Base-by-base conservation (phyloP, 2,329 filamentous ascomycete species). In the Cordyceps cicadae region DNA sequence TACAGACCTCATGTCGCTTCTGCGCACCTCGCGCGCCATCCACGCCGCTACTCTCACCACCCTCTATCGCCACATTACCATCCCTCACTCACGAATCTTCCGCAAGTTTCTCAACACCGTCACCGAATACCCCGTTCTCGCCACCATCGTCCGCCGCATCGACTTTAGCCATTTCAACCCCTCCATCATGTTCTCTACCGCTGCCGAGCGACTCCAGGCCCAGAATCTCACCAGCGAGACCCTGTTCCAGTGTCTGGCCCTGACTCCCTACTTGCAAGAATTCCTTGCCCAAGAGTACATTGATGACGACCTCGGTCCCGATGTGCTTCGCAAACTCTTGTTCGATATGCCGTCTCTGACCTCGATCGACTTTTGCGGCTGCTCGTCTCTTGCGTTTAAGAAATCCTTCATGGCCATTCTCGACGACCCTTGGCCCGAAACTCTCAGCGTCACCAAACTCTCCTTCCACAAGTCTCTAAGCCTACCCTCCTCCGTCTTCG, bases 81-180 rank as follows among this genome's bases (percentile, higher is more conserved):
- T 93, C 66, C 89, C 90, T 6, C 89, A 92, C 77, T 93, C 90
- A 29, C 80, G 86, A 63, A 90, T 92, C 70, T 94, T 92, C 75
- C 86, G 86, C 70, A 93, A 93, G 74, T 90, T 92, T 66, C 81
- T 92, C 54, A 78, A 80, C 62, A 89, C 90, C 68, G 79, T 93
- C 65, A 77, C 78, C 51, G 76, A 82, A 62, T 86, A 92, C 70
- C 83, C 85, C 2, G 78, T 85, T 9, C 78, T 92, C 59, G 90
- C 89, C 51, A 87, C 85, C 46, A 85, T 92, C 67, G 88, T 93
- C 50, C 85, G 88, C 62, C 87, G 90, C 55, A 77, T 93, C 51
- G 90, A 94, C 75, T 92, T 94, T 68, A 92, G 88, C 64, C 89
- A 92, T 77, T 92, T 92, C 75, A 92, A 90, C 71, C 89, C 89